A percentile compares a stretch with the other conserved stretches of the same genome.
These are phyloP conservation scores for Raphanus hybrid DNA, from an alignment of 441 rosid genomes.

Conservation along the genomic window DNA sequence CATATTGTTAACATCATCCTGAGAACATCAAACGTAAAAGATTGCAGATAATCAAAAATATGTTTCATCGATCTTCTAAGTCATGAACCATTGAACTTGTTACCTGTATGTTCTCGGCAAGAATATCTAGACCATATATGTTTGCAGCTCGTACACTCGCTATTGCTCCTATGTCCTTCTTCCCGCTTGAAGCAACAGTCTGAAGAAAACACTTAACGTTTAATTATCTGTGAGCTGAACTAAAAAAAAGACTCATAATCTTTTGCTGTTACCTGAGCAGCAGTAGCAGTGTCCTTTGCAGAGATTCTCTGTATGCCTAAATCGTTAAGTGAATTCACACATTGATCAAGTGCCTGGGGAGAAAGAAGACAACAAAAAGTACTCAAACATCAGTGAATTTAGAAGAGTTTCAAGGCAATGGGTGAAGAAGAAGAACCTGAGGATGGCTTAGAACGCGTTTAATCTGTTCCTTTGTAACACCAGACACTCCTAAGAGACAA, in stretches of 20 bases:
- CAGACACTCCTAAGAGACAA: constrained; percentile 86
- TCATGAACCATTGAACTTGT: constrained; percentile 9
- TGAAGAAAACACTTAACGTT: constrained; percentile 39
- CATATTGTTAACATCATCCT: constrained; percentile 78
- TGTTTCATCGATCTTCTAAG: background rate
- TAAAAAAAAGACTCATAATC: constrained; percentile 3
- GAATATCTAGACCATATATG: constrained; percentile 82
- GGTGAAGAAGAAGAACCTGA: constrained; percentile 53
- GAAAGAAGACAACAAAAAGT: constrained; percentile 8
- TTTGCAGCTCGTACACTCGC: constrained; percentile 94
- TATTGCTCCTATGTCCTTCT: constrained; percentile 73
- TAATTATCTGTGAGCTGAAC: background rate
- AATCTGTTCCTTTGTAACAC: constrained; percentile 68
- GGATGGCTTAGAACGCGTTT: constrained; percentile 89
- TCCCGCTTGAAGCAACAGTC: constrained; percentile 65
- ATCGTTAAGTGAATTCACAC: constrained; percentile 68
- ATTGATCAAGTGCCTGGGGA: constrained; percentile 82
- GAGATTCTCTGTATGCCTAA: constrained; percentile 66
- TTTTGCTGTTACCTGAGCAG: constrained; percentile 73
- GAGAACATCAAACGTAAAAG: constrained; percentile 24
- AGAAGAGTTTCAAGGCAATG: background rate
- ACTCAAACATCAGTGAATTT: constrained; percentile 16
- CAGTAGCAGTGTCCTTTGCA: constrained; percentile 84
- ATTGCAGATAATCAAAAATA: background rate
- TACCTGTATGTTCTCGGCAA: constrained; percentile 81